Evolutionary conservation across 768 basidiomycete genomes (phyloP).

Genomic region (Piloderma croceum): DNA sequence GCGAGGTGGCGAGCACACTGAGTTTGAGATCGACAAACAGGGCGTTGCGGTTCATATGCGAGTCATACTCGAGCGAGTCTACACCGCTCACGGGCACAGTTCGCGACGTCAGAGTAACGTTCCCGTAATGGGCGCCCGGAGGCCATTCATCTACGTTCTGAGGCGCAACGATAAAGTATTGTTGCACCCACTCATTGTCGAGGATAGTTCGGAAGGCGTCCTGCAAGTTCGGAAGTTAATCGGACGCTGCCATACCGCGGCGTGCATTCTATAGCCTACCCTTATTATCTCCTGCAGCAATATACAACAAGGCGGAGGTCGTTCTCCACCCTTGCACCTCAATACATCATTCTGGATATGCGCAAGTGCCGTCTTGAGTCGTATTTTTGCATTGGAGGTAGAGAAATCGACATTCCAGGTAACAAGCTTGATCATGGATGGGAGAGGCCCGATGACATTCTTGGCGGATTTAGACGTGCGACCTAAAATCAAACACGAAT

Average conservation of each 20-base stretch:
- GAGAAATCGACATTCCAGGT: constrained; percentile 70
- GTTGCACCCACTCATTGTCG: constrained; percentile 56
- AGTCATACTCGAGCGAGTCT: constrained; percentile 47
- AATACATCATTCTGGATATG: constrained; percentile 54
- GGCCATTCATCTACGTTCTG: constrained; percentile 53
- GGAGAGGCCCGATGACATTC: constrained; percentile 31
- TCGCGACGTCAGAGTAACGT: constrained; percentile 62
- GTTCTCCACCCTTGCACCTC: constrained; percentile 35
- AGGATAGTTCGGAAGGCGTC: too few relatives aligned
- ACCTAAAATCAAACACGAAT: constrained; percentile 30
- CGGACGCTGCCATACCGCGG: too few relatives aligned
- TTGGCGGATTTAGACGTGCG: constrained; percentile 35
- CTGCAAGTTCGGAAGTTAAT: too few relatives aligned
- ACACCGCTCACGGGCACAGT: constrained; percentile 45
- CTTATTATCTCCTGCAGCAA: constrained; percentile 74
- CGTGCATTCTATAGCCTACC: too few relatives aligned
- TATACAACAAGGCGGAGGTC: constrained; percentile 55
- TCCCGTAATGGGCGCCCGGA: constrained; percentile 47
- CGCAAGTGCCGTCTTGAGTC: constrained; percentile 44
- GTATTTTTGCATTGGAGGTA: constrained; percentile 30
- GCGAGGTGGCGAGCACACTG: constrained; percentile 27
- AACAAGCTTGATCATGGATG: constrained; percentile 48
- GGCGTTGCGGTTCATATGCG: constrained; percentile 48
- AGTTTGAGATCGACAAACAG: constrained; percentile 54
- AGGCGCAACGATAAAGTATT: constrained; percentile 55